A percentile compares a stretch with the other conserved stretches of the same genome.
Conservation (phyloP, 164 flowering plant genomes). For the Berberis thunbergii region DNA sequence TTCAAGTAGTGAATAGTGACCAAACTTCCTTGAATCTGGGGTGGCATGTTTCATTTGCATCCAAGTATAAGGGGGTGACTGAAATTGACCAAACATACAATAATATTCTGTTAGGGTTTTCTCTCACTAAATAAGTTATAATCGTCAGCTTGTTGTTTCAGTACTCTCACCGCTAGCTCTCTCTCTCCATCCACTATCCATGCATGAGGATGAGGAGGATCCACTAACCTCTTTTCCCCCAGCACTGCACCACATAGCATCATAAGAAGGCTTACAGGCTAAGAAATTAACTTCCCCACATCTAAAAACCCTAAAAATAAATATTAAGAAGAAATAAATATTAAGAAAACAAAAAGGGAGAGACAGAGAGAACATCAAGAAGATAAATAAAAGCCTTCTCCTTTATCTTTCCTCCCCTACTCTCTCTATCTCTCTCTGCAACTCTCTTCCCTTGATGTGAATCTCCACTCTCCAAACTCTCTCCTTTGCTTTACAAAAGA, state of each 20-base stretch:
- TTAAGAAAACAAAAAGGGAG: conserved; percentile 4
- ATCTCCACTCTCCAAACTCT: conserved; percentile 49
- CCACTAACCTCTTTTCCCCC: conserved; percentile 17
- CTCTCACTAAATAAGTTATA: too few relatives aligned
- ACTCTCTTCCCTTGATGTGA: conserved; percentile 33
- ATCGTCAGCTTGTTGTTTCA: too few relatives aligned
- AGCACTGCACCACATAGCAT: conserved; percentile 22
- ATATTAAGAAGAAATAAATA: conserved; percentile 25
- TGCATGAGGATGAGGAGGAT: conserved; percentile 28
- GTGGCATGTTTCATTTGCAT: too few relatives aligned
- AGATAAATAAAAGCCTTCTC: conserved; percentile 18
- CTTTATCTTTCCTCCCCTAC: conserved; percentile 3
- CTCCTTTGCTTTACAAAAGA: conserved; percentile 52
- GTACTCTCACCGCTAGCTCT: conserved; percentile 1
- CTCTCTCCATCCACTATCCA: conserved; percentile 12
- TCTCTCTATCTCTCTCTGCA: conserved; percentile 19
- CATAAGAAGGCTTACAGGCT: conserved; percentile 29
- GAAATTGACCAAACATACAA: neutral
- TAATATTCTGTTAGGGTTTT: conserved; percentile 7
- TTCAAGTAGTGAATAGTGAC: too few relatives aligned
- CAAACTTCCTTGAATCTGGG: too few relatives aligned
- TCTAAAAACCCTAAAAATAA: conserved; percentile 22
- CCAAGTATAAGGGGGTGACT: too few relatives aligned
- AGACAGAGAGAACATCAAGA: conserved; percentile 7
- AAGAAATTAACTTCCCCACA: conserved; percentile 37